A percentile compares a stretch with the other conserved stretches of the same genome.
phyloP scores from a whole-genome alignment of 2,329 filamentous ascomycete species.

The Aaosphaeria arxii region DNA sequence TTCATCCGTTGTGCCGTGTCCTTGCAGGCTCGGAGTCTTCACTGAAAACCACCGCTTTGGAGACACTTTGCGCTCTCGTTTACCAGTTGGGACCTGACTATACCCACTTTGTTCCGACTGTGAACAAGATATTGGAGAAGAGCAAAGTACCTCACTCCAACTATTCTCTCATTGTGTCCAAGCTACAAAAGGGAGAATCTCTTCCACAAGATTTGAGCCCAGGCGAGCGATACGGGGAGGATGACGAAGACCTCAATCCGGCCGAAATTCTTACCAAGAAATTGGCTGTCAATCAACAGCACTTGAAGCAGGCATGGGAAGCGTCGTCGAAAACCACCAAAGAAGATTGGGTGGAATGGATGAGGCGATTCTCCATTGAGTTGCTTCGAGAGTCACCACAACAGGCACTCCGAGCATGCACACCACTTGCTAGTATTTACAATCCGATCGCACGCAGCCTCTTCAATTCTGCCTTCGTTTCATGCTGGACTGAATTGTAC shows the following conservation, averaged over 20 bases:
- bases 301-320: constrained; percentile 96
- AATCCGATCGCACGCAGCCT: constrained; percentile 86
- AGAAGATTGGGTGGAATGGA: constrained; percentile 99
- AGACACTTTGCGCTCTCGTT: constrained; percentile 91
- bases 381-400: constrained; percentile 93
- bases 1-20: constrained; percentile 86
- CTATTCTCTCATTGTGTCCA: constrained; percentile 87
- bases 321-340: constrained; percentile 94
- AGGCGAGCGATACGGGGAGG: constrained; percentile 74
- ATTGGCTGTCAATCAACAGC: constrained; percentile 93
- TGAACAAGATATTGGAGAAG: constrained; percentile 77
- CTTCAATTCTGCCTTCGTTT: constrained; percentile 98
- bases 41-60: constrained; percentile 78
- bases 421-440: constrained; percentile 85
- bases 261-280: constrained; percentile 89
- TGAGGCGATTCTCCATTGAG: constrained; percentile 92
- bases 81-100: constrained; percentile 96
- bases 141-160: constrained; percentile 86
- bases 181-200: constrained; percentile 89
- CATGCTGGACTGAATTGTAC: constrained; percentile 97
- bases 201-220: constrained; percentile 93
- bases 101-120: constrained; percentile 86
- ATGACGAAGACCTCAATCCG: constrained; percentile 75
- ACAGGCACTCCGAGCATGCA: constrained; percentile 89
- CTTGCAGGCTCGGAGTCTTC: constrained; percentile 69